Conservation (phyloP, 495 filamentous ascomycete genomes). For the Trypethelium eluteriae region DNA sequence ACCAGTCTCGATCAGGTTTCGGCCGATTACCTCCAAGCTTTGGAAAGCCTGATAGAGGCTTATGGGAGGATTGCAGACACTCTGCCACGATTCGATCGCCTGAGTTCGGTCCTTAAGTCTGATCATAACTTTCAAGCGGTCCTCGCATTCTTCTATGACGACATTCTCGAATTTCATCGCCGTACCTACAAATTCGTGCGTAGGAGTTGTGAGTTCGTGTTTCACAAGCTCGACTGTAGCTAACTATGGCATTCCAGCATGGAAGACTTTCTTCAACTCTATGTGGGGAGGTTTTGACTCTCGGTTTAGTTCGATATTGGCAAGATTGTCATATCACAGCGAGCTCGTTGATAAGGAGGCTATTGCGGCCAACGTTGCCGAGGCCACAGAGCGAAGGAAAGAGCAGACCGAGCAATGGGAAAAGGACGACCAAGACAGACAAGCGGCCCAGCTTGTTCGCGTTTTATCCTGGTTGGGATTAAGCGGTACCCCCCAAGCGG, state of each 20-base stretch:
- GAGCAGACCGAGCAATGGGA: conserved; percentile 13
- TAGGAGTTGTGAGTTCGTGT: conserved; percentile 31
- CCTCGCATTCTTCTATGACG: conserved; percentile 38
- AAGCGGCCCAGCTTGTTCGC: background rate
- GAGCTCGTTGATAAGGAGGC: conserved; percentile 37
- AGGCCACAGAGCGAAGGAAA: conserved; percentile 24
- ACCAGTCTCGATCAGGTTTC: conserved; percentile 18
- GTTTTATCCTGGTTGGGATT: conserved; percentile 15
- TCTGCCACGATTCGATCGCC: conserved; percentile 35
- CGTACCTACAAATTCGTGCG: conserved; percentile 42
- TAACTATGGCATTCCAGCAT: conserved; percentile 27
- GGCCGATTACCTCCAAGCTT: conserved; percentile 34
- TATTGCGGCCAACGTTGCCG: conserved; percentile 26
- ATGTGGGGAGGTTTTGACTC: conserved; percentile 39
- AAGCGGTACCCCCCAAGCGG: conserved; percentile 5
- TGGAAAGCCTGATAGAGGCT: conserved; percentile 38
- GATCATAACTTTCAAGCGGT: conserved; percentile 36
- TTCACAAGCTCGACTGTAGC: background rate
- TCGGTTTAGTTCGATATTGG: conserved; percentile 37
- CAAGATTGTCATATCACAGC: conserved; percentile 34
- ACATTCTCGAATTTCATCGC: conserved; percentile 42
- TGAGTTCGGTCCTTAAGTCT: conserved; percentile 27
- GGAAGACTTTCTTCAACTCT: conserved; percentile 40
- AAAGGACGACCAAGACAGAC: conserved; percentile 14
- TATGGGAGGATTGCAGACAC: conserved; percentile 38